Base-by-base conservation (phyloP, 2,329 filamentous ascomycete genomes). In the Niveomyces coronatus region DNA sequence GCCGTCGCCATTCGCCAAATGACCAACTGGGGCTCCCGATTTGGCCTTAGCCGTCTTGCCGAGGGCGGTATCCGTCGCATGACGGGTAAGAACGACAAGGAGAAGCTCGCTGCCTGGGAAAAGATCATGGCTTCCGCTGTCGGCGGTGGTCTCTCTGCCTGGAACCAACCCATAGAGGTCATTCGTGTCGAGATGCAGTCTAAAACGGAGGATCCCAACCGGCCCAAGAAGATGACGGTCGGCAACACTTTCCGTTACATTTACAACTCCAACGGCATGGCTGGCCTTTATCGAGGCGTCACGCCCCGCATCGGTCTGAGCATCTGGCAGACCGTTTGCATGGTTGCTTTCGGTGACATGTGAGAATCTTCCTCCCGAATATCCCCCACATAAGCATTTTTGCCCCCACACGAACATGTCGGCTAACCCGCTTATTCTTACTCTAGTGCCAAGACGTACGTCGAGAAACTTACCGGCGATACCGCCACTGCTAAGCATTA, bases 101-200 rank as follows among this genome's bases (percentile, higher is more conserved):
- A 89, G 59, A 87, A 85, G 70, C 76, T 98, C 47, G 70, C 67
- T 49, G 77, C 82, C 20, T 58, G 69, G 44, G 91, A 98, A 73
- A 96, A 96, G 77, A 82, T 98, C 56, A 60, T 85, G 41, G 88
- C 91, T 33, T 85, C 81, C 46, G 77, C 78, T 48, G 60, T 98
- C 9, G 91, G 91, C 68, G 91, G 91, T 76, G 91, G 91, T 59
- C 72, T 98, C 54, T 87, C 80, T 46, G 91, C 91, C 48, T 98
- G 91, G 91, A 98, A 98, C 68, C 91, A 98, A 74, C 91, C 91
- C 46, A 98, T 98, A 60, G 91, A 98, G 76, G 91, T 98, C 60
- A 95, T 98, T 61, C 86, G 91, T 48, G 89, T 98, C 45, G 91
- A 98, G 76, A 95, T 98, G 86, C 91, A 98, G 79, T 94, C 85